phyloP scores from a whole-genome alignment of 257 asterid genomes.

The Linderniella brevidens region DNA sequence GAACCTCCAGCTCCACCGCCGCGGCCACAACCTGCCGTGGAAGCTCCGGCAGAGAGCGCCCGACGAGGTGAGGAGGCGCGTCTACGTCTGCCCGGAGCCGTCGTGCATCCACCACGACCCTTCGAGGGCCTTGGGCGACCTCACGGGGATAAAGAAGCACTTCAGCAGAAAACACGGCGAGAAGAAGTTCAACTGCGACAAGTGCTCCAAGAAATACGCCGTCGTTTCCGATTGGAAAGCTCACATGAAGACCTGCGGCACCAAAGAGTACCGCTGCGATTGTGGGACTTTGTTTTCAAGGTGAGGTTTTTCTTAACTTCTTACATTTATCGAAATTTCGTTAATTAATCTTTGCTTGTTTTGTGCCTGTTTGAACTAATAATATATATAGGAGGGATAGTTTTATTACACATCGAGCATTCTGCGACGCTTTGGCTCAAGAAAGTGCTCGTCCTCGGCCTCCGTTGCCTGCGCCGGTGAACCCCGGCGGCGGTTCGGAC shows the following conservation, averaged over 20 bases:
- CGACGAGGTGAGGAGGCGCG: slow-evolving; percentile 32
- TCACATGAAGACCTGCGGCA: slow-evolving; percentile 62
- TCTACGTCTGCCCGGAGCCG: slow-evolving; percentile 47
- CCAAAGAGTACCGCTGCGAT: slow-evolving; percentile 53
- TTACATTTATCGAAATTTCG: not conserved
- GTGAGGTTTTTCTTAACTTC: slow-evolving; percentile 9
- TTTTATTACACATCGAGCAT: slow-evolving; percentile 9
- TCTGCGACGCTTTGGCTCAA: slow-evolving; percentile 10
- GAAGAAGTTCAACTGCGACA: slow-evolving; percentile 47
- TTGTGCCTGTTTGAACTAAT: not conserved
- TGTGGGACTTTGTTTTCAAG: slow-evolving; percentile 66
- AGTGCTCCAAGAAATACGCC: slow-evolving; percentile 50
- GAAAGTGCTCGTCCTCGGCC: slow-evolving; percentile 7
- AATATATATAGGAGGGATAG: slow-evolving; percentile 10
- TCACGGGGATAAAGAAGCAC: slow-evolving; percentile 66
- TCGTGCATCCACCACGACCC: slow-evolving; percentile 48
- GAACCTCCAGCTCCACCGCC: slow-evolving; percentile 49
- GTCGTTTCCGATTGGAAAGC: slow-evolving; percentile 64
- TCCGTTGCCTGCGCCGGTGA: not conserved
- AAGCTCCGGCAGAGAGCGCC: slow-evolving; percentile 40
- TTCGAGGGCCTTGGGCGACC: slow-evolving; percentile 50
- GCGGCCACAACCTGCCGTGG: slow-evolving; percentile 74
- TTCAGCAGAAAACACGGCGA: slow-evolving; percentile 61
- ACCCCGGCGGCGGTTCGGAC: not conserved
- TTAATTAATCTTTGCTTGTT: not conserved